These are phyloP conservation scores for Eutrema yunnanense DNA, from an alignment of 345 rosid species.

Conservation along the genomic window DNA sequence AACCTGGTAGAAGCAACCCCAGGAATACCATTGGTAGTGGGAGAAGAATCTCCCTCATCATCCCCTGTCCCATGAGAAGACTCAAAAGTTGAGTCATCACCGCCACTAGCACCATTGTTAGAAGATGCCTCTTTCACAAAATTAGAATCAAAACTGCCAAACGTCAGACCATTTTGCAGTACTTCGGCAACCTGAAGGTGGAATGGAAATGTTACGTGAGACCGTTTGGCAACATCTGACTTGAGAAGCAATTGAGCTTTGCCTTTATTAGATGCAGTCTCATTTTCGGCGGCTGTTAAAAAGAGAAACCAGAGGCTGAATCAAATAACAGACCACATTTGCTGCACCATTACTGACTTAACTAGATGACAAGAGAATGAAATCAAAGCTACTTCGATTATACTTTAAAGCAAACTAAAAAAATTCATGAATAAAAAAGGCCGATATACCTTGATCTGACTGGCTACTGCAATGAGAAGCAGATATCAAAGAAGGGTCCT, in stretches of 20 bases:
- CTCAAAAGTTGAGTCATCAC: conserved; percentile 36
- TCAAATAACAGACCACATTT: not conserved
- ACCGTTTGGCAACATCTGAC: conserved; percentile 38
- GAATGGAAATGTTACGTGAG: conserved; percentile 70
- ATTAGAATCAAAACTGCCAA: conserved; percentile 75
- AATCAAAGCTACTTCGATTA: not conserved
- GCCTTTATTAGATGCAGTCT: conserved; percentile 24
- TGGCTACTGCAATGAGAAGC: conserved; percentile 24
- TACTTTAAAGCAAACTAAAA: not conserved
- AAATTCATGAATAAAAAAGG: not conserved
- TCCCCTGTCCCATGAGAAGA: conserved; percentile 33
- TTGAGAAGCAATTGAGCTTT: conserved; percentile 29
- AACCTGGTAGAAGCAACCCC: conserved; percentile 38
- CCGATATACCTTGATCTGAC: conserved; percentile 36
- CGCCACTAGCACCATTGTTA: conserved; percentile 26
- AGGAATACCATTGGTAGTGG: conserved; percentile 2
- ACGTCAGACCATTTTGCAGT: conserved; percentile 64
- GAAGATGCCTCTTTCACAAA: conserved; percentile 30
- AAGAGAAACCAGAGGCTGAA: not conserved
- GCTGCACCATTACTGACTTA: not conserved
- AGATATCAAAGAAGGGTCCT: conserved; percentile 24
- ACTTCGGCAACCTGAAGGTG: conserved; percentile 69
- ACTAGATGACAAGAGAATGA: not conserved
- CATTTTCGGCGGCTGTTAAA: conserved; percentile 15
- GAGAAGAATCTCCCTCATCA: conserved; percentile 40